phyloP scores from a whole-genome alignment of 169 alveolate genomes.

The Plasmodium gonderi region DNA sequence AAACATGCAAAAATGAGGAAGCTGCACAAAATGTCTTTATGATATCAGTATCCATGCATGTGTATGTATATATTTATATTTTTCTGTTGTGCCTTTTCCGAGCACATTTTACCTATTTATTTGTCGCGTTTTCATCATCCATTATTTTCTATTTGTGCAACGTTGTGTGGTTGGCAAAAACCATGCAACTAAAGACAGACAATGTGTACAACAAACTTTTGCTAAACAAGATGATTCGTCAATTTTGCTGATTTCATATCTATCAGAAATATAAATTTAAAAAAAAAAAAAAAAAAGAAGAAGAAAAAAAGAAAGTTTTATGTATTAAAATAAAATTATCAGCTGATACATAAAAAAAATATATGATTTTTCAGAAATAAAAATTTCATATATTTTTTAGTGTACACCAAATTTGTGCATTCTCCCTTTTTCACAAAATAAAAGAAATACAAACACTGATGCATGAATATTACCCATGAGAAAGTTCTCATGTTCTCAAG shows the following conservation, averaged over 20 bases:
- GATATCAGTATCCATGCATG: too few relatives aligned
- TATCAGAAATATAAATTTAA: neutral
- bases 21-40: too few relatives aligned
- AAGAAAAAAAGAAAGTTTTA: neutral
- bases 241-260: neutral
- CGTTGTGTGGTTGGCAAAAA: neutral
- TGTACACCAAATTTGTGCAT: neutral
- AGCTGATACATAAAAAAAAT: neutral
- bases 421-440: neutral
- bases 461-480: too few relatives aligned
- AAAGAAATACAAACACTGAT: too few relatives aligned
- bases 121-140: neutral
- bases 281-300: too few relatives aligned
- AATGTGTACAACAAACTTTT: neutral
- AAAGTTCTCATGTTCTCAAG: too few relatives aligned
- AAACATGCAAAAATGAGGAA: neutral
- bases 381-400: neutral
- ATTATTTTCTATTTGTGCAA: neutral
- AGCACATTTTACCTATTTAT: too few relatives aligned
- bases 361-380: neutral
- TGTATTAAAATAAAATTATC: neutral
- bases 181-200: neutral
- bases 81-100: too few relatives aligned
- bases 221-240: neutral
- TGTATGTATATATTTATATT: too few relatives aligned